Evolutionary conservation across 306 rosid species (phyloP), one percentile per base, ranked within the genome.

Genomic region (Benincasa hispida): DNA sequence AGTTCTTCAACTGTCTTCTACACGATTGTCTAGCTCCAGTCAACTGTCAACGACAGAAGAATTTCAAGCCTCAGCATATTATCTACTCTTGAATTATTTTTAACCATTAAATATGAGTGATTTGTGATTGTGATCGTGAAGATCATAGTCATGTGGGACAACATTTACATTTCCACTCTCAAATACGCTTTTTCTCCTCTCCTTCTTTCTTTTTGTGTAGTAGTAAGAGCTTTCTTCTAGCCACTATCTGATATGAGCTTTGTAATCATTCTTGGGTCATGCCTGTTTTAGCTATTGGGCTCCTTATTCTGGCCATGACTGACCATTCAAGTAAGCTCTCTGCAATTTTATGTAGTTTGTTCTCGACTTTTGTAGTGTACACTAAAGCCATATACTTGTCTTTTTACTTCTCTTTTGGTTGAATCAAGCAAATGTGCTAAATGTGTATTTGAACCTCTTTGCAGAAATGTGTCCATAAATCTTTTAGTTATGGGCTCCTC

Each of bases 231-330:
- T 28, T 54, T 24, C 66, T 75, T 75, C 58, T 39, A 37, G 42
- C 17, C 61, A 72, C 73, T 12, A 60, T 76, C 79, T 58, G 50
- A 45, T 45, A 42, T 76, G 73, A 27, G 69, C 47, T 66, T n/a
- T 76, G 55, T 61, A 41, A 27, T 41, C 56, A 37, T 60, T 61
- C 75, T 34, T 68, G 77, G 14, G 56, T 66, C 45, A 92, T 90
- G 97, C 90, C 83, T 77, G 87, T 81, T 80, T 42, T 83, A 47
- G 83, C 89, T 79, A 81, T 84, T 37, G 74, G 80, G 5, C 72
- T 90, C 21, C 88, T 92, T 84, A 79, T 92, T 24, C 59, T 92
- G 35, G 86, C 94, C 84, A 60, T 90, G 84, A 70, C 90, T 41
- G 81, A 74, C 82, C 79, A 85, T 45, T 81, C 96, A 84, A 89